Base-by-base conservation (phyloP, 192 early-diverging fungal species). In the Backusella sp. region DNA sequence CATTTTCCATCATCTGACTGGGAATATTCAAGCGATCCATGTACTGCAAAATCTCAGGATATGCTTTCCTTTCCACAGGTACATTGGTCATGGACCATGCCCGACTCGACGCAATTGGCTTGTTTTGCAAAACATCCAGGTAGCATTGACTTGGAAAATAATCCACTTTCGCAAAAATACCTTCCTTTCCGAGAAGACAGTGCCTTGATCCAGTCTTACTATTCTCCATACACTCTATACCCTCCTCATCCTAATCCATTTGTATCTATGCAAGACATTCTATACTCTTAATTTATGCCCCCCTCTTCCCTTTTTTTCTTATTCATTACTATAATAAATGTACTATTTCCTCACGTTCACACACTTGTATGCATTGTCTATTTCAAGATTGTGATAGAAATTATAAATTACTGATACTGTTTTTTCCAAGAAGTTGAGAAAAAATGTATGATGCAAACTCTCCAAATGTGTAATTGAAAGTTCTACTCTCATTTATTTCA, bases 211-310 rank as follows among this genome's bases (percentile, higher is more conserved):
- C 66, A 15, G 15, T 5, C 12, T 21, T 35, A 41, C 21, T 37
- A 39, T 7, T 41, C 34, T 26, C 11, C 15, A 37, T 12, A 69
- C 1, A 69, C 9, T 68, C 19, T 69, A 69, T 69, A 69, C 68
- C 68, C 68, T 23, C 21, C 66, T 35, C 14, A 32, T 67, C 17
- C 17, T 21, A 68, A n/a, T n/a, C 67, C n/a, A 68, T 68, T 14
- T 12, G 67, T 68, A 39, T 69, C 36, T 39, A 69, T 69, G 37
- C 68, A 69, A 36, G 68, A 69, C 68, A 69, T 69, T 41, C n/a
- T 37, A 23, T 69, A 69, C 21, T 41, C 37, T 36, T 69, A 69
- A 69, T 41, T 36, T 23, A 19, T 26, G 42, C 15, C 15, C 42
- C 32, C 32, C 32, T 32, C 32, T 32, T 32, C 32, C 32, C 32